Evolutionary conservation across 2,329 filamentous ascomycete genomes (phyloP), one percentile per base, ranked within the genome.

Genomic region (Balansia obtecta): DNA sequence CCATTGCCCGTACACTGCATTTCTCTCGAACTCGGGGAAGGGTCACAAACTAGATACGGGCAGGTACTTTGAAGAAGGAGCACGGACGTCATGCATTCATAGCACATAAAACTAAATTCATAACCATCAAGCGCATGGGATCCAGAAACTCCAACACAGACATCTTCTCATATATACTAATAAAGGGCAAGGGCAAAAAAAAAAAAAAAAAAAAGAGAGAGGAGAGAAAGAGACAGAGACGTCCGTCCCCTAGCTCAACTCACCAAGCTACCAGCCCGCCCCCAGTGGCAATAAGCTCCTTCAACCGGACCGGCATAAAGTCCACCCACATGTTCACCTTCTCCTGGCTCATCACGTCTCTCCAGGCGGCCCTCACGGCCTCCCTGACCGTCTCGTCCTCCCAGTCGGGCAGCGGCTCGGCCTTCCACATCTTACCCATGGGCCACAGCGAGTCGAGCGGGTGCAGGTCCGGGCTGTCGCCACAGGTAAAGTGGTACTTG

Each of bases 401-500:
- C 65, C 65, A 67, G 39, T 65, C 61, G 54, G 53, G 52, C 39
- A 56, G 32, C 40, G 51, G 50, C 12, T 57, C 43, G 16, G 57
- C 51, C 22, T 54, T 56, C 65, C 65, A 68, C 51, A 64, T 62
- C 60, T 68, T 68, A 41, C 57, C 52, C 16, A 53, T 41, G 45
- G 65, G 65, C 65, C 65, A 68, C 12, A 66, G 52, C 27, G 61
- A 60, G 51, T 68, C 66, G 22, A 68, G 57, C 8, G 64, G 65
- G 54, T 57, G 66, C 45, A 68, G 54, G 50, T 68, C 66, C 4
- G 66, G 66, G 45, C 65, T 65, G 44, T 68, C 66, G 7, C 65
- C 61, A 49, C 66, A 68, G 56, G 58, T 66, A 50, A 65, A 67
- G 51, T 65, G 56, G 55, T 58, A 61, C 27, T 60, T 57, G 30